Evolutionary conservation across 768 basidiomycete genomes (phyloP).

Genomic region (Collybia mongolica): DNA sequence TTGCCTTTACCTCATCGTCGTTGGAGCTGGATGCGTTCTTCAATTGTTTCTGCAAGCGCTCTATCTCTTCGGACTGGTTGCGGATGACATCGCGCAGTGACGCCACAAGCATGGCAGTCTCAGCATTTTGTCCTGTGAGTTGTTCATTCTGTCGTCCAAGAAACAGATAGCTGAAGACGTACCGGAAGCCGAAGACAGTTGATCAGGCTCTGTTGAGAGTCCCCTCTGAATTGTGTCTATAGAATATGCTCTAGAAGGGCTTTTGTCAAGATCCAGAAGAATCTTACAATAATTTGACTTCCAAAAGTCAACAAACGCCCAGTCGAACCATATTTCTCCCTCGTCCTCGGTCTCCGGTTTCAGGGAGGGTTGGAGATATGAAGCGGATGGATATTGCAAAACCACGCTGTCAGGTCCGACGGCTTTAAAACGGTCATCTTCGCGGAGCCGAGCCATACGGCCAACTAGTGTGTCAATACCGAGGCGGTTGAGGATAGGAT

Average conservation of each 20-base stretch:
- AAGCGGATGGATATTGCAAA: constrained; percentile 44
- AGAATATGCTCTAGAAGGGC: constrained; percentile 2
- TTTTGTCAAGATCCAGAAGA: constrained; percentile 5
- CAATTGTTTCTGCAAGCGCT: constrained; percentile 60
- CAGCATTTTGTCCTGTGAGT: constrained; percentile 60
- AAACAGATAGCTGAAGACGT: constrained; percentile 4
- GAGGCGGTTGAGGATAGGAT: constrained; percentile 87
- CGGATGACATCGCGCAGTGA: constrained; percentile 84
- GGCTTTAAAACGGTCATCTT: constrained; percentile 90
- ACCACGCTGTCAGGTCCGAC: constrained; percentile 87
- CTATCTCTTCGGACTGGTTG: constrained; percentile 80
- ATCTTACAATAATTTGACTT: constrained; percentile 93
- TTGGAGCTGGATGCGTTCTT: constrained; percentile 33
- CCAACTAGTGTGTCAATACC: constrained; percentile 88
- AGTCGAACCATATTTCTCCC: constrained; percentile 96
- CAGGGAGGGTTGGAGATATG: constrained; percentile 28
- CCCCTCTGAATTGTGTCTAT: constrained; percentile 77
- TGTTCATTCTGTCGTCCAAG: constrained; percentile 4
- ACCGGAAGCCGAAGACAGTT: constrained; percentile 52
- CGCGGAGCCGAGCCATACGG: constrained; percentile 82
- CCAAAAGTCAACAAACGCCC: constrained; percentile 98
- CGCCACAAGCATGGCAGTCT: constrained; percentile 77
- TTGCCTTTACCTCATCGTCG: constrained; percentile 36
- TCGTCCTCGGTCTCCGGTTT: constrained; percentile 52
- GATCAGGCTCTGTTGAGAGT: constrained; percentile 66